Conservation (phyloP, 805 yeast genomes). For the Schwanniomyces vanrijiae region DNA sequence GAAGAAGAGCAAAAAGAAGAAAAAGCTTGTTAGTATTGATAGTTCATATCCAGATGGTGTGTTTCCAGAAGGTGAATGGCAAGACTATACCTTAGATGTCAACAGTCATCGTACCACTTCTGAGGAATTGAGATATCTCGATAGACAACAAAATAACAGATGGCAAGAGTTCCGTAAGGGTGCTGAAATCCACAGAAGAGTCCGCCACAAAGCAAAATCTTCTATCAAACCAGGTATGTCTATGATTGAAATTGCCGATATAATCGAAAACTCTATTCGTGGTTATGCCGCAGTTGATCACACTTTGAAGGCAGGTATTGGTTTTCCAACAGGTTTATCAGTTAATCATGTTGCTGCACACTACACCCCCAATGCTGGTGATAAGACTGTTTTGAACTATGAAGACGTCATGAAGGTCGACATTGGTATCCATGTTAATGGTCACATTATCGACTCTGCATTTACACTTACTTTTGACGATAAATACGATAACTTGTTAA, state of each 20-base stretch:
- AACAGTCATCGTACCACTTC: conserved; percentile 74
- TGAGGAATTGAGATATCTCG: conserved; percentile 82
- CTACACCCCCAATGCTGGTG: conserved; percentile 96
- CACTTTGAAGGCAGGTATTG: conserved; percentile 76
- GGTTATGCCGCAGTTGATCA: conserved; percentile 68
- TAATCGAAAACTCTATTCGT: conserved; percentile 83
- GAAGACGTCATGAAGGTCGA: conserved; percentile 97
- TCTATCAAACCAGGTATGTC: conserved; percentile 87
- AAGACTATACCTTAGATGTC: conserved; percentile 68
- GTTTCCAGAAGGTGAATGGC: conserved; percentile 88
- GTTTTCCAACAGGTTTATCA: conserved; percentile 98
- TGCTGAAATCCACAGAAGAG: conserved; percentile 94
- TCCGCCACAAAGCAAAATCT: conserved; percentile 73
- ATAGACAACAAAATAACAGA: conserved; percentile 55
- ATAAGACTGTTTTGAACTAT: conserved; percentile 71
- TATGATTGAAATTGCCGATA: conserved; percentile 85
- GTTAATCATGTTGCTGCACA: conserved; percentile 96
- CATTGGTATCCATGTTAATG: conserved; percentile 94
- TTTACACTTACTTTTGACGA: conserved; percentile 88
- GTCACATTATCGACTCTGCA: conserved; percentile 92
- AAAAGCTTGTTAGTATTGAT: conserved; percentile 61
- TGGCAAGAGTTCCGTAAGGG: conserved; percentile 94
- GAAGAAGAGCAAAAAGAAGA: conserved; percentile 52
- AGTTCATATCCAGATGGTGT: conserved; percentile 65
- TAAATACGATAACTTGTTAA: conserved; percentile 74